Evolutionary conservation across 2,329 filamentous ascomycete genomes (phyloP).

Genomic region (Cladosporium phlei): DNA sequence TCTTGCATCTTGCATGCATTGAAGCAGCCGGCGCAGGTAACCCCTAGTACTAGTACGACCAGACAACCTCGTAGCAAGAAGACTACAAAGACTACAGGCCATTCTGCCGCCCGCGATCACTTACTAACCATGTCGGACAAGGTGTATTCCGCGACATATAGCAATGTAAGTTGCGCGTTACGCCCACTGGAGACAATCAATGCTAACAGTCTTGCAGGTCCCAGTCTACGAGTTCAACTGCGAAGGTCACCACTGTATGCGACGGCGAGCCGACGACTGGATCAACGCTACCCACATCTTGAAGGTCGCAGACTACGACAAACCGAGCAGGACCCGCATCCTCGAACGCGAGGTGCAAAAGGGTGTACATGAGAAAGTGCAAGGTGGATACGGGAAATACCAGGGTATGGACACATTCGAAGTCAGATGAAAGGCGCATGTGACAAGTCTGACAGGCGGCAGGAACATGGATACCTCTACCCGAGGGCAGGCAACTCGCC

Average conservation of each 20-base stretch:
- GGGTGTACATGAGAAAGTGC: slow-evolving; percentile 93
- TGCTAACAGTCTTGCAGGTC: slow-evolving; percentile 55
- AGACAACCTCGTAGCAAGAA: too few species aligned
- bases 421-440: neutral
- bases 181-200: too few species aligned
- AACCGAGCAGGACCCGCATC: slow-evolving; percentile 89
- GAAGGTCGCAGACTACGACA: slow-evolving; percentile 95
- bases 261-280: slow-evolving; percentile 87
- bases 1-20: too few species aligned
- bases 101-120: too few species aligned
- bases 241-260: slow-evolving; percentile 89
- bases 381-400: slow-evolving; percentile 97
- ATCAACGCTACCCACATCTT: slow-evolving; percentile 99
- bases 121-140: slow-evolving; percentile 25
- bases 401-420: slow-evolving; percentile 57
- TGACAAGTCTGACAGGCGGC: slow-evolving; percentile 2
- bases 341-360: slow-evolving; percentile 96
- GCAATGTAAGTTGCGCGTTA: slow-evolving; percentile 43
- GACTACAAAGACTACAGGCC: too few species aligned
- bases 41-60: too few species aligned
- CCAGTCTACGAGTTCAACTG: slow-evolving; percentile 93
- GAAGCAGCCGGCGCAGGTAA: too few species aligned
- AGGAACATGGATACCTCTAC: slow-evolving; percentile 95
- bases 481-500: slow-evolving; percentile 74
- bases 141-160: slow-evolving; percentile 63